Evolutionary conservation across 2,329 filamentous ascomycete species (phyloP).

Genomic region (Lasiodiplodia citricola): DNA sequence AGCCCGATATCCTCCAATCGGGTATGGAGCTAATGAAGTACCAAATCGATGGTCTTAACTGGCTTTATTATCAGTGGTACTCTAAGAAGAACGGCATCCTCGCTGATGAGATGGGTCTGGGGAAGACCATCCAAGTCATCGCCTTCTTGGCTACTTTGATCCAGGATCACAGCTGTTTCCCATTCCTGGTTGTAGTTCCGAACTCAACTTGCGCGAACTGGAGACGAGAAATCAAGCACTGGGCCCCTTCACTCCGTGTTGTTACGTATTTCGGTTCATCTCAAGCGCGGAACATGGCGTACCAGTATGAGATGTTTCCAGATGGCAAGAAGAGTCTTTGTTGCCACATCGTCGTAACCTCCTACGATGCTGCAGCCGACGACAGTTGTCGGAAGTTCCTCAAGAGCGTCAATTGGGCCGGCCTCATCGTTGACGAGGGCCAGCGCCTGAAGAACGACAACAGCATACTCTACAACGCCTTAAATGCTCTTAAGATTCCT

Average conservation of each 20-base stretch:
- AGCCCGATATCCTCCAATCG: constrained; percentile 71
- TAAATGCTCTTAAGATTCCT: constrained; percentile 75
- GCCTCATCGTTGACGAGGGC: constrained; percentile 91
- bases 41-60: constrained; percentile 91
- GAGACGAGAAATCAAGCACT: constrained; percentile 93
- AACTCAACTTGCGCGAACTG: constrained; percentile 98
- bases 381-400: constrained; percentile 70
- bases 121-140: constrained; percentile 95
- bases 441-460: constrained; percentile 94
- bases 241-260: constrained; percentile 83
- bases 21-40: constrained; percentile 90
- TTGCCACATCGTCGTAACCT: constrained; percentile 92
- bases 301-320: constrained; percentile 85
- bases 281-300: constrained; percentile 75
- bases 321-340: constrained; percentile 68
- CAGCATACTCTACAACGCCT: constrained; percentile 76
- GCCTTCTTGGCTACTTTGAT: constrained; percentile 75
- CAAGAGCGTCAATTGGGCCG: constrained; percentile 77
- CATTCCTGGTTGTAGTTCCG: constrained; percentile 90
- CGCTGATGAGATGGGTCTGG: constrained; percentile 97
- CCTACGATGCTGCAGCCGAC: constrained; percentile 87
- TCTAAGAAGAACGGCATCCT: constrained; percentile 83
- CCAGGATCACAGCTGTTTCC: constrained; percentile 73
- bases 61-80: constrained; percentile 91
- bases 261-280: constrained; percentile 90